phyloP scores from a whole-genome alignment of 2,329 filamentous ascomycete genomes.

The Colletotrichum zoysiae region DNA sequence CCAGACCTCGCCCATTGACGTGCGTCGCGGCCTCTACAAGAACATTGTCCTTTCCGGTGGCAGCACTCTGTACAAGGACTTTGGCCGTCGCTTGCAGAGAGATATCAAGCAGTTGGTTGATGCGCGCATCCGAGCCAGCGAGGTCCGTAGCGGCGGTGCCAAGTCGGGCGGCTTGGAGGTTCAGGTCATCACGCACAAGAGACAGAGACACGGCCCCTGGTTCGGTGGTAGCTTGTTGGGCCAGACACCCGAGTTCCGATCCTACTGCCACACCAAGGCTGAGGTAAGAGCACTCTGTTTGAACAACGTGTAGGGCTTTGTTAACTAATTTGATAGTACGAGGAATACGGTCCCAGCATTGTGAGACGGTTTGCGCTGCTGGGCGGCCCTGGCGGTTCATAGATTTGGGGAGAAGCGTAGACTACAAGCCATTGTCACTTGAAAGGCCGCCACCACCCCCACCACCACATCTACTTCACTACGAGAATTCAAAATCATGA shows the following conservation, averaged over 20 bases:
- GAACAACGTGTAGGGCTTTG: not conserved
- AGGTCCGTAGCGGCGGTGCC: constrained; percentile 90
- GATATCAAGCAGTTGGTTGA: constrained; percentile 98
- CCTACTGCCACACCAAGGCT: constrained; percentile 96
- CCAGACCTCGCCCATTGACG: constrained; percentile 97
- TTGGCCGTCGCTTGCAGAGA: constrained; percentile 93
- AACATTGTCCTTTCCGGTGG: constrained; percentile 98
- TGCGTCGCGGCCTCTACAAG: constrained; percentile 97
- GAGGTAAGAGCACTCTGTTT: constrained; percentile 61
- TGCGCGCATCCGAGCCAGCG: constrained; percentile 90
- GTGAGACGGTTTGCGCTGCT: constrained; percentile 94
- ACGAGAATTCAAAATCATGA: constrained; percentile 40
- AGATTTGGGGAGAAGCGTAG: constrained; percentile 44
- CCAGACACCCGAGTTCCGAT: constrained; percentile 97
- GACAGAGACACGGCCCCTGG: constrained; percentile 97
- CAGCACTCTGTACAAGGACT: constrained; percentile 98
- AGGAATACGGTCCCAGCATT: constrained; percentile 96
- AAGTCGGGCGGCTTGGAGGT: constrained; percentile 96
- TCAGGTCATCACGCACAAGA: constrained; percentile 96
- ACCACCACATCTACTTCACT: constrained; percentile 10
- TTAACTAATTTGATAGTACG: constrained; percentile 70
- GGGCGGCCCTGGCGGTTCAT: constrained; percentile 89
- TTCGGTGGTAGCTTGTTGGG: constrained; percentile 97
- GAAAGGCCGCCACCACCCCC: constrained; percentile 19
- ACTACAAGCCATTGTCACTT: constrained; percentile 14